These are phyloP conservation scores for Lepraria neglecta DNA, from an alignment of 495 filamentous ascomycete species.

Conservation along the genomic window DNA sequence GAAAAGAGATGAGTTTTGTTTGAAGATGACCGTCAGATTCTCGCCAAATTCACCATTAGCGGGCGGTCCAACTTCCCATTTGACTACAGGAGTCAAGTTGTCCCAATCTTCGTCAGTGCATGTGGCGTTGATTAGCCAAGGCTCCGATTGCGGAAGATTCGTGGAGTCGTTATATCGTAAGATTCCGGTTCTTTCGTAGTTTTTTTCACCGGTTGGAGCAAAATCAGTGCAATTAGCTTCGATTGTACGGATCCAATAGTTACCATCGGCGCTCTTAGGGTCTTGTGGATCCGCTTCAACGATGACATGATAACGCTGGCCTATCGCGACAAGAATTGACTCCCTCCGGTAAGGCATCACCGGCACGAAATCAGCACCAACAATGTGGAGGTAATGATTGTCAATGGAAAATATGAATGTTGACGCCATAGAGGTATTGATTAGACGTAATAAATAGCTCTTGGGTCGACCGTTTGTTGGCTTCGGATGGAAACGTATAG, in stretches of 20 bases:
- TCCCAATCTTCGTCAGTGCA: slow-evolving; percentile 13
- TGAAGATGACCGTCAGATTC: not conserved
- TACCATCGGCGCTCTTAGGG: slow-evolving; percentile 18
- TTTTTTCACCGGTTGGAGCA: slow-evolving; percentile 1
- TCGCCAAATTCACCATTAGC: slow-evolving; percentile 8
- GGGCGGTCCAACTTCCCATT: slow-evolving; percentile 1
- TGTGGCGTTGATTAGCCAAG: slow-evolving; percentile 1
- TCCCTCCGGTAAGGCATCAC: slow-evolving; percentile 39
- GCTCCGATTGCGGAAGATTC: not conserved
- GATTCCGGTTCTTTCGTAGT: slow-evolving; percentile 26
- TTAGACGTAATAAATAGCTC: slow-evolving; percentile 40
- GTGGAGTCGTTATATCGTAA: not conserved
- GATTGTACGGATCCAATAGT: slow-evolving; percentile 19
- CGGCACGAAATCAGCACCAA: slow-evolving; percentile 43
- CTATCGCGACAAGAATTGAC: slow-evolving; percentile 50
- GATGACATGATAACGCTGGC: slow-evolving; percentile 40
- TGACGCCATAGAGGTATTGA: slow-evolving; percentile 43
- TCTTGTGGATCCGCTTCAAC: slow-evolving; percentile 31
- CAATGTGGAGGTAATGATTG: slow-evolving; percentile 41
- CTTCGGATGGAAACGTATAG: slow-evolving; percentile 3
- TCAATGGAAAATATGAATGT: slow-evolving; percentile 46
- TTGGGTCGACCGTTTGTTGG: slow-evolving; percentile 25
- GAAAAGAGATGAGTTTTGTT: not conserved
- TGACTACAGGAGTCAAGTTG: not conserved
- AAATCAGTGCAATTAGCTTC: slow-evolving; percentile 31